These are phyloP conservation scores for Beauveria australis DNA, from an alignment of 2,329 filamentous ascomycete species.

Conservation along the genomic window DNA sequence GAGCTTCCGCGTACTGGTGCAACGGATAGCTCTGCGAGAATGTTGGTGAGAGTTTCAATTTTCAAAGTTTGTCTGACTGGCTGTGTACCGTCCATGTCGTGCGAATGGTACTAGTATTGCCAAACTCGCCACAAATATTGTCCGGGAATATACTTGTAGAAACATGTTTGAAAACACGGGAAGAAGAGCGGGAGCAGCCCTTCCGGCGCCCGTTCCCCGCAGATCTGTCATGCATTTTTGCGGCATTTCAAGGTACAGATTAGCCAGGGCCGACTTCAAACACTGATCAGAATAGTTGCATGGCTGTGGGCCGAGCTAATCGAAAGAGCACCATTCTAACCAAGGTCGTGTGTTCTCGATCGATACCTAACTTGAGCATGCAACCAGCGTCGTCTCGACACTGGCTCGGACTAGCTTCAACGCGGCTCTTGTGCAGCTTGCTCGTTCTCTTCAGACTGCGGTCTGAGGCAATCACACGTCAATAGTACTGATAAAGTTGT, in stretches of 20 bases:
- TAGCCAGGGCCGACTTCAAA: neutral
- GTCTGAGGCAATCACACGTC: neutral
- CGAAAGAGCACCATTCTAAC: neutral
- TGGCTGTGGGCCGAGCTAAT: neutral
- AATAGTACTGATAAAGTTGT: neutral
- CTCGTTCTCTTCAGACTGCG: neutral
- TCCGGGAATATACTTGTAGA: neutral
- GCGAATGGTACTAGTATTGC: neutral
- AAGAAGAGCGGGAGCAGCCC: neutral
- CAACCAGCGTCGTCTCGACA: neutral
- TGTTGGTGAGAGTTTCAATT: neutral
- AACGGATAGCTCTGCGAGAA: neutral
- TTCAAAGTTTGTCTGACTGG: neutral
- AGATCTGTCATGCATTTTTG: neutral
- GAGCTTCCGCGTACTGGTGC: neutral
- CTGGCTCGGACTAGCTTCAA: neutral
- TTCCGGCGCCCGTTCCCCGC: neutral
- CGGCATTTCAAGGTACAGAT: neutral
- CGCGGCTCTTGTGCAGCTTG: neutral
- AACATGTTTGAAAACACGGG: neutral
- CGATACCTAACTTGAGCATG: neutral
- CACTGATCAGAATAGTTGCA: neutral
- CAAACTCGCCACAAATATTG: neutral
- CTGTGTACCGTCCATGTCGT: neutral
- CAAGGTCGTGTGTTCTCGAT: neutral